Evolutionary conservation across 495 filamentous ascomycete species (phyloP).

Genomic region (Hamigera avellanea): DNA sequence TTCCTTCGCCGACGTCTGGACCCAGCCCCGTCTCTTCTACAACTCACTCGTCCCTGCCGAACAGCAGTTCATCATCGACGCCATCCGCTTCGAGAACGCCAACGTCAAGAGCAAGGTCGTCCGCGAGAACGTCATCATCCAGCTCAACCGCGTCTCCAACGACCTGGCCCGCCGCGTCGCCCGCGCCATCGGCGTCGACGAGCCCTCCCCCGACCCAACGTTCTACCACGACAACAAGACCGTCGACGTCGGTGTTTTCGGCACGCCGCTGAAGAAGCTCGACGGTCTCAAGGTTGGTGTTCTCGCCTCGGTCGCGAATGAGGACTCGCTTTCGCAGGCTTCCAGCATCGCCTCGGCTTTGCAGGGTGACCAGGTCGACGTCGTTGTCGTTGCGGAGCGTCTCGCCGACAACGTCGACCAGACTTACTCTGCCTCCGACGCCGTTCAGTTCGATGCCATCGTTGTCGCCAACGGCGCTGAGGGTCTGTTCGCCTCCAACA

Average conservation of each 20-base stretch:
- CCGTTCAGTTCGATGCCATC: conserved; percentile 60
- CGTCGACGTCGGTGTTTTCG: conserved; percentile 48
- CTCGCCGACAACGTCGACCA: conserved; percentile 46
- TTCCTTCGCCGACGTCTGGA: conserved; percentile 66
- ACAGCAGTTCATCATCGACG: conserved; percentile 69
- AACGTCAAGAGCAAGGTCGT: conserved; percentile 46
- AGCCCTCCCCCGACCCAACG: conserved; percentile 44
- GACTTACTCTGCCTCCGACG: conserved; percentile 62
- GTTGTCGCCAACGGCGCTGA: conserved; percentile 48
- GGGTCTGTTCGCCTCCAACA: conserved; percentile 32
- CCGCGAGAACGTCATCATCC: conserved; percentile 46
- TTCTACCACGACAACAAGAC: conserved; percentile 68
- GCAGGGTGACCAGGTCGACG: conserved; percentile 46
- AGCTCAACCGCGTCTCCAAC: conserved; percentile 61
- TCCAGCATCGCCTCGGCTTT: conserved; percentile 26
- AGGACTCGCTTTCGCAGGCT: conserved; percentile 34
- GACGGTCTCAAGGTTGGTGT: conserved; percentile 58
- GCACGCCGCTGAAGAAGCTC: conserved; percentile 43
- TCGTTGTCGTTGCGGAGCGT: conserved; percentile 51
- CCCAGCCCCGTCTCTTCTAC: conserved; percentile 64
- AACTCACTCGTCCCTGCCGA: conserved; percentile 61
- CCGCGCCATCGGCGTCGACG: conserved; percentile 43
- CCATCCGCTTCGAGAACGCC: conserved; percentile 61
- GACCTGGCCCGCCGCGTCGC: conserved; percentile 59
- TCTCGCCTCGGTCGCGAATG: conserved; percentile 37